Evolutionary conservation across 2,329 filamentous ascomycete species (phyloP).

Genomic region (Fusarium caatingaense): DNA sequence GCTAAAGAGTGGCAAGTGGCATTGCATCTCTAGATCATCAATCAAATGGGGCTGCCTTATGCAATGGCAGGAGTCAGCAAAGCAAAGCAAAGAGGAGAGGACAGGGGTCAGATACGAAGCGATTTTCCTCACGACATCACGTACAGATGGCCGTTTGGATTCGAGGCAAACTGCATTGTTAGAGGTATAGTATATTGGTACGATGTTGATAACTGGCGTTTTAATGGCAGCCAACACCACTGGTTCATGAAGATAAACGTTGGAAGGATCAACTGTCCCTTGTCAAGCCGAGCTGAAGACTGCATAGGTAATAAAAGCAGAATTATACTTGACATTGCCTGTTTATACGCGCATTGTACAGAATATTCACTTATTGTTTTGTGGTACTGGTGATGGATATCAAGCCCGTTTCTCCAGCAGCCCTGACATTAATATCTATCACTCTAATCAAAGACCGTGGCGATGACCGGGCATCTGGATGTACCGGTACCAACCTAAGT

Average conservation of each 20-base stretch:
- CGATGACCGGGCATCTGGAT: background rate
- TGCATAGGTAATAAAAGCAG: background rate
- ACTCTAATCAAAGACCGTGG: background rate
- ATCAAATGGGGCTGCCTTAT: background rate
- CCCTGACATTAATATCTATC: background rate
- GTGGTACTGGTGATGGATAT: slow-evolving; percentile 7
- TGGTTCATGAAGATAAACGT: slow-evolving; percentile 23
- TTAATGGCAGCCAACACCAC: slow-evolving; percentile 7
- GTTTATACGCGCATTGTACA: background rate
- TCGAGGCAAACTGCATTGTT: slow-evolving; percentile 3
- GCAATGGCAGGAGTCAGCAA: background rate
- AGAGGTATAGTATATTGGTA: slow-evolving; percentile 9
- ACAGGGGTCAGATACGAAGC: slow-evolving; percentile 12
- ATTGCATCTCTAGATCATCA: slow-evolving; percentile 6
- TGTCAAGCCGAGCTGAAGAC: slow-evolving; percentile 10
- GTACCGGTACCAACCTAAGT: background rate
- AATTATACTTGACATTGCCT: background rate
- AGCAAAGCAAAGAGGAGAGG: slow-evolving; percentile 1
- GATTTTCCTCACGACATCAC: slow-evolving; percentile 3
- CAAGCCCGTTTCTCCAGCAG: slow-evolving; percentile 7
- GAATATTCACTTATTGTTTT: background rate
- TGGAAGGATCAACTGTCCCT: background rate
- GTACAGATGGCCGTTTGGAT: slow-evolving; percentile 4
- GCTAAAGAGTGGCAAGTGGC: slow-evolving; percentile 10
- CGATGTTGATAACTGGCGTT: background rate